These are phyloP conservation scores for Hirsutella minnesotensis DNA, from an alignment of 2,329 filamentous ascomycete species.

Conservation along the genomic window DNA sequence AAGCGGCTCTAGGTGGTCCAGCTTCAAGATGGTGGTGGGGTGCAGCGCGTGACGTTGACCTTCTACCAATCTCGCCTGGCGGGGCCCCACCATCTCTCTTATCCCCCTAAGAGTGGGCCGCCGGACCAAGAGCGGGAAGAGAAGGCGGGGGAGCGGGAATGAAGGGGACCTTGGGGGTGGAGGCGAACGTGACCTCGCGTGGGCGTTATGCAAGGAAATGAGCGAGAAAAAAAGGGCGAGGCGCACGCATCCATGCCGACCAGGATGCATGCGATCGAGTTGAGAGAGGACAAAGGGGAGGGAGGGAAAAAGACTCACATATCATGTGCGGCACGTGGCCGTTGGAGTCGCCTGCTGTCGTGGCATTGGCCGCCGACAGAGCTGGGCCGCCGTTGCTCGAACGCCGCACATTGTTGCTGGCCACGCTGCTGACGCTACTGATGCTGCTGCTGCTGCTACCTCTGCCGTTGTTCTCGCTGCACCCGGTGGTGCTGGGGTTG, in stretches of 20 bases:
- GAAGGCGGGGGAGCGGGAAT: not conserved
- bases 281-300: not conserved
- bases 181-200: not conserved
- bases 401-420: slow-evolving; percentile 22
- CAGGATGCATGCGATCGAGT: not conserved
- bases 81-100: slow-evolving; percentile 1
- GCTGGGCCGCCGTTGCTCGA: slow-evolving; percentile 18
- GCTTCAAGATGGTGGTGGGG: not conserved
- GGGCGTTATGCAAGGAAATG: not conserved
- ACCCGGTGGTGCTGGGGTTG: not conserved
- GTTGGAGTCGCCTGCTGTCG: slow-evolving; percentile 9
- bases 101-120: slow-evolving; percentile 4
- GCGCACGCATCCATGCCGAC: too few species aligned
- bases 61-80: not conserved
- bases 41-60: slow-evolving; percentile 1
- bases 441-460: not conserved
- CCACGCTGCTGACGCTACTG: not conserved
- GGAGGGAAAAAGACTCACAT: slow-evolving; percentile 26
- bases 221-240: too few species aligned
- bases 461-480: not conserved
- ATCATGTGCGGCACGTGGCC: slow-evolving; percentile 35
- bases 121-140: slow-evolving; percentile 7
- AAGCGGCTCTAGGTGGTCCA: not conserved
- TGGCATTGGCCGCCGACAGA: slow-evolving; percentile 15
- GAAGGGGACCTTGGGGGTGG: not conserved